phyloP scores from a whole-genome alignment of 2,329 filamentous ascomycete species.

The Ploettnerulaceae sp. region DNA sequence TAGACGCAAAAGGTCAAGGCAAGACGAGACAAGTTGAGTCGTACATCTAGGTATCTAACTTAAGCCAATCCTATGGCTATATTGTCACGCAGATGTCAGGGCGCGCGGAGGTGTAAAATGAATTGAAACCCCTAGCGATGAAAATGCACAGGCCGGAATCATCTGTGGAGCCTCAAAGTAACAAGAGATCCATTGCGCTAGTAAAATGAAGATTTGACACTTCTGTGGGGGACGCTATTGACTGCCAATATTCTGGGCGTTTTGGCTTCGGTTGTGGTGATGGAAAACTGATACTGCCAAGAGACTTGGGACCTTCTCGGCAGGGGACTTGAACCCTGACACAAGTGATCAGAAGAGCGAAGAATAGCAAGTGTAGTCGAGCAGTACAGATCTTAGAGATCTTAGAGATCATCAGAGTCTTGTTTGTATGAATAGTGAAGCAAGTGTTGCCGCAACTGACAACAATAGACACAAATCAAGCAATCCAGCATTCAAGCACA shows the following conservation, averaged over 20 bases:
- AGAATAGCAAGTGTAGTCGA: slow-evolving; percentile 1
- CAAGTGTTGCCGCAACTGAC: slow-evolving; percentile 1
- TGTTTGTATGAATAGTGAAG: slow-evolving; percentile 1
- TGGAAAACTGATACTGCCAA: slow-evolving; percentile 1
- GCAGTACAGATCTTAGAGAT: neutral
- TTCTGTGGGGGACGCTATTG: neutral
- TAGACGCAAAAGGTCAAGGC: neutral
- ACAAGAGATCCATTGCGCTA: neutral
- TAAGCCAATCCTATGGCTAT: neutral
- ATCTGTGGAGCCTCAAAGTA: neutral
- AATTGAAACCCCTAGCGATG: neutral
- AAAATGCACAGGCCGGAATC: neutral
- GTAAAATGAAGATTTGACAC: neutral
- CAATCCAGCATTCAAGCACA: neutral
- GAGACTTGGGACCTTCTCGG: neutral
- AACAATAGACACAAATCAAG: slow-evolving; percentile 1
- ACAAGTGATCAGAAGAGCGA: neutral
- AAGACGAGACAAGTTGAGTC: neutral
- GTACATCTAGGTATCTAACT: neutral
- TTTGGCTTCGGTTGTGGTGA: slow-evolving; percentile 1
- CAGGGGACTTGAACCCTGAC: slow-evolving; percentile 1
- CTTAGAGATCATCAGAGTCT: neutral
- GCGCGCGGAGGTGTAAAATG: neutral
- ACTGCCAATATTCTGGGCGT: slow-evolving; percentile 8
- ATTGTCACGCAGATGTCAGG: slow-evolving; percentile 1